Conservation (phyloP, 2,329 filamentous ascomycete genomes). For the Botrytis medusae region DNA sequence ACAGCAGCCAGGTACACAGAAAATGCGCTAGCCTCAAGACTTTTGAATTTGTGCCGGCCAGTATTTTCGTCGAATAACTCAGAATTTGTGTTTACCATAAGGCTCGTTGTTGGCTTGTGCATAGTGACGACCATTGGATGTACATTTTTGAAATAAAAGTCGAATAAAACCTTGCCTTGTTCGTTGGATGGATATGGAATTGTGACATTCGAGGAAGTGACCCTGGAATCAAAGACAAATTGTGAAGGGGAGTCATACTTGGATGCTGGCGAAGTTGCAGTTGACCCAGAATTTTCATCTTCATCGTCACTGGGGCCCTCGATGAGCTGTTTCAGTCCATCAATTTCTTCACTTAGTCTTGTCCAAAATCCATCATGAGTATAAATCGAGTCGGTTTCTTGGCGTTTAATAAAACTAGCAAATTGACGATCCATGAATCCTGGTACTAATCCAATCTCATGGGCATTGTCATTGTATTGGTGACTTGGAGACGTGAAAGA, state of each 20-base stretch:
- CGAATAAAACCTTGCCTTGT: constrained; percentile 1
- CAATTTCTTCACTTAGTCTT: constrained; percentile 21
- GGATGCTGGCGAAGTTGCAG: constrained; percentile 2
- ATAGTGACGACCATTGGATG: constrained; percentile 11
- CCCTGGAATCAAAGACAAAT: constrained; percentile 15
- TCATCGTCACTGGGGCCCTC: constrained; percentile 20
- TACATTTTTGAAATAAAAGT: constrained; percentile 17
- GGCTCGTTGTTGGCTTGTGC: neutral
- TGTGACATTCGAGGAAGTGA: neutral
- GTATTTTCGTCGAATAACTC: constrained; percentile 8
- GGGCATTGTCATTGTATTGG: neutral
- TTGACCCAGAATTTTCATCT: constrained; percentile 11
- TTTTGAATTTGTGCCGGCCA: constrained; percentile 20
- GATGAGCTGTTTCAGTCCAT: constrained; percentile 20
- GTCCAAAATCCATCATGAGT: constrained; percentile 20
- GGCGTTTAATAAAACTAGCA: constrained; percentile 18
- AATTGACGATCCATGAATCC: constrained; percentile 18
- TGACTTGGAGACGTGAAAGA: constrained; percentile 1
- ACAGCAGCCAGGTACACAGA: constrained; percentile 16
- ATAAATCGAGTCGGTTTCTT: constrained; percentile 20
- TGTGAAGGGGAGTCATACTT: constrained; percentile 16
- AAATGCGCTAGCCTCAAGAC: constrained; percentile 10
- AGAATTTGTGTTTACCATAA: neutral
- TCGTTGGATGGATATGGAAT: constrained; percentile 12
- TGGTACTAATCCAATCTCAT: neutral